Evolutionary conservation across 1,139 yeast species (phyloP).

Genomic region (Pichia sp.): DNA sequence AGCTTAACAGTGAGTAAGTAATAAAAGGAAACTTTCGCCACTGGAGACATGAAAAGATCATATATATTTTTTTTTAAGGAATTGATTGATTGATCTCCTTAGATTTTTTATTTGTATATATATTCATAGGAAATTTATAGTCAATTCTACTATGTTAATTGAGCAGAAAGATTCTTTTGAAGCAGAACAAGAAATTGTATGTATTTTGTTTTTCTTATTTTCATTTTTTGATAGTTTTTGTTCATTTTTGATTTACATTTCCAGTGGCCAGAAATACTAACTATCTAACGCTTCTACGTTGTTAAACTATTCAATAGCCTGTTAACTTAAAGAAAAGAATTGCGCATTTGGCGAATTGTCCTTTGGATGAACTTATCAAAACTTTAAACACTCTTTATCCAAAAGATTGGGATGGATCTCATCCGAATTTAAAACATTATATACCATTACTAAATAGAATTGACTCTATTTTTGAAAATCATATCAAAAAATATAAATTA

Average conservation of each 20-base stretch:
- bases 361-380: conserved; percentile 29
- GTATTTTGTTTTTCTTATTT: not conserved
- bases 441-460: conserved; percentile 67
- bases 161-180: conserved; percentile 3
- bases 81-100: no score
- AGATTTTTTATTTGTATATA: no score
- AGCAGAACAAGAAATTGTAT: conserved; percentile 15
- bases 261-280: not conserved
- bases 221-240: not conserved
- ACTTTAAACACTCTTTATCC: conserved; percentile 26
- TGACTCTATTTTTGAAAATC: conserved; percentile 56
- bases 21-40: no score
- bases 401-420: conserved; percentile 33
- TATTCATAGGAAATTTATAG: no score
- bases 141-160: conserved; percentile 7
- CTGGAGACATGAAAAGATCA: no score
- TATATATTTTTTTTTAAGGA: no score
- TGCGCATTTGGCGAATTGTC: conserved; percentile 15
- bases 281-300: not conserved
- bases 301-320: conserved; percentile 12
- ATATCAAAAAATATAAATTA: conserved; percentile 51
- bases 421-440: conserved; percentile 64
- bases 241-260: not conserved
- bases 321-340: conserved; percentile 15
- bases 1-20: no score